Conservation (phyloP, 306 rosid species). For the Corylus heterophylla region DNA sequence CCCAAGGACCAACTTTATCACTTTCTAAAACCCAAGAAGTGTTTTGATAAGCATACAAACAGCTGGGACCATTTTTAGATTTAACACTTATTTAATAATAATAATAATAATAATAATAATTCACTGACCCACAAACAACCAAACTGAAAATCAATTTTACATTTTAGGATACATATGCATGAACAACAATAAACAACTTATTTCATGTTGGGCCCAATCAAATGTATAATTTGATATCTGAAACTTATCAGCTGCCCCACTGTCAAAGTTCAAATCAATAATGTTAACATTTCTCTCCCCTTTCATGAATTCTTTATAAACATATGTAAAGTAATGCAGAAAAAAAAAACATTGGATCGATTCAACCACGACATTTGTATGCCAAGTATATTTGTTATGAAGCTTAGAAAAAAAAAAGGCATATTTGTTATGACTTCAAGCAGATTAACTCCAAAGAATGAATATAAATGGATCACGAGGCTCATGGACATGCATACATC, state of each 20-base stretch:
- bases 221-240: background rate
- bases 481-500: slow-evolving; percentile 3
- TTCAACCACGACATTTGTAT: background rate
- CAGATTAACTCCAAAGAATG: background rate
- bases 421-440: background rate
- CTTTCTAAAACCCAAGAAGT: no score
- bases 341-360: background rate
- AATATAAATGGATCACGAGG: background rate
- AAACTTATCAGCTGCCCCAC: no score
- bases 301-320: background rate
- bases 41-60: no score
- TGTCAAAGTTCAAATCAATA: no score
- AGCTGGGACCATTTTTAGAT: no score
- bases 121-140: background rate
- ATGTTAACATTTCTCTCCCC: background rate
- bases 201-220: background rate
- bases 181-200: no score
- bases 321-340: background rate
- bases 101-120: no score
- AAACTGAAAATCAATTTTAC: background rate
- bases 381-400: background rate
- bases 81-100: no score
- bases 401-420: background rate
- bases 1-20: no score
- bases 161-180: background rate